Conservation (phyloP, 768 basidiomycete genomes). For the Termitomyces sp. region DNA sequence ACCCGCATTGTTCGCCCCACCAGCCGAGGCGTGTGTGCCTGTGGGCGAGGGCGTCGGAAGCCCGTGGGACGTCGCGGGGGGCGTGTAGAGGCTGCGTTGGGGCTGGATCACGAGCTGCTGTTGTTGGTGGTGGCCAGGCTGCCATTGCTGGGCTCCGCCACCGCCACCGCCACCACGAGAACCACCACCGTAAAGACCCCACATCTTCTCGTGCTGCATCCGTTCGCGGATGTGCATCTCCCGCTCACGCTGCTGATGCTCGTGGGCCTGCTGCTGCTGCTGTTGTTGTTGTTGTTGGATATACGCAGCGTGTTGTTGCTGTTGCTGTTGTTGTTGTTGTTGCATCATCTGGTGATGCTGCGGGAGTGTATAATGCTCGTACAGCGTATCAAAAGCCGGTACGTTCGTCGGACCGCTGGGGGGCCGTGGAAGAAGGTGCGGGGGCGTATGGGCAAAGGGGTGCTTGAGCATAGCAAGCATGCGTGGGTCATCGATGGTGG, state of each 20-base stretch:
- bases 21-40: background rate
- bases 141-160: background rate
- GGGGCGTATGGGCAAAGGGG: conserved; percentile 2
- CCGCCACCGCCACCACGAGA: background rate
- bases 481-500: conserved; percentile 25
- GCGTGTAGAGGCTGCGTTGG: conserved; percentile 33
- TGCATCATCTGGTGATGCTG: conserved; percentile 9
- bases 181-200: conserved; percentile 19
- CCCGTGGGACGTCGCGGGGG: conserved; percentile 34
- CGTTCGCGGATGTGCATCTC: conserved; percentile 11
- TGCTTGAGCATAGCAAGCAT: conserved; percentile 16
- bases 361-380: conserved; percentile 15
- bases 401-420: conserved; percentile 17
- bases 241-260: conserved; percentile 7
- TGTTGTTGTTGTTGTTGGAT: conserved; percentile 3
- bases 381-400: conserved; percentile 17
- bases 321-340: background rate
- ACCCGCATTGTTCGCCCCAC: too few species aligned
- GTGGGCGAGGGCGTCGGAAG: conserved; percentile 20
- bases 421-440: conserved; percentile 14
- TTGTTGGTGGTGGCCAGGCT: conserved; percentile 12
- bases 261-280: background rate
- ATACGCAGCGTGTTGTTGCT: conserved; percentile 9
- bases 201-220: conserved; percentile 20
- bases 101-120: conserved; percentile 19